Base-by-base conservation (phyloP, 2,329 filamentous ascomycete genomes). In the Plenodomus biglobosus region DNA sequence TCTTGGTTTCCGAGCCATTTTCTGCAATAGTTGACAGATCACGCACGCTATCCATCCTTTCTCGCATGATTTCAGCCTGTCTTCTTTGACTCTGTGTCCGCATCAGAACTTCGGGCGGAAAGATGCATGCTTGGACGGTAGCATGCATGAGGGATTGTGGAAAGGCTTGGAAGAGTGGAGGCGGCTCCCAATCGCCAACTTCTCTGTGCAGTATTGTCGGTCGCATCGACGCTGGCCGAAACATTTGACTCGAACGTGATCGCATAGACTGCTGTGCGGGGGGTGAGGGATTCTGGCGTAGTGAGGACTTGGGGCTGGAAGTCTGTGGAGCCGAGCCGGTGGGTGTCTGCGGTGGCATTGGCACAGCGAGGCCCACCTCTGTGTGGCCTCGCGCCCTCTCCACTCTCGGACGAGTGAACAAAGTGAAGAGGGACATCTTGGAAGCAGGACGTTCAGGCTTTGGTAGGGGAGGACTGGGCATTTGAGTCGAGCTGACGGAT, bases 131-230 rank as follows among this genome's bases (percentile, higher is more conserved):
- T 20, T 85, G 81, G 2, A 95, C 76, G 15, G 81, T 84, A 10
- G 83, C 85, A 68, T 94, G 83, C 63, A 88, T 91, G 57, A 90
- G 80, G 2, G 90, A 85, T 70, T 95, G 91, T 0, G 89, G 87
- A 66, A 91, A 95, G 11, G 89, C 90, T 68, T 95, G 88, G 69
- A 92, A 95, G 11, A 96, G 75, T 1, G 90, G 88, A 6, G 90
- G 88, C 7, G 75, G 71, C 4, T 75, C 69, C 69, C 75, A 78
- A 40, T 60, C 55, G 18, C 48, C 53, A 15, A 85, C 49, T 13
- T 66, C 58, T 37, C 51, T 58, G 8, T 50, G 48, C 38, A 48
- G 42, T 16, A 55, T 50, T 8, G 61, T 38, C 24, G 64, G 55
- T 47, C 59, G 62, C 46, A 65, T 55, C 8, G 67, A 68, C 52